Percentiles rank a stretch among this genome's conserved stretches.
These are phyloP conservation scores for Ceratobasidium sp. DNA, from an alignment of 1,284 basidiomycete species.

Conservation along the genomic window DNA sequence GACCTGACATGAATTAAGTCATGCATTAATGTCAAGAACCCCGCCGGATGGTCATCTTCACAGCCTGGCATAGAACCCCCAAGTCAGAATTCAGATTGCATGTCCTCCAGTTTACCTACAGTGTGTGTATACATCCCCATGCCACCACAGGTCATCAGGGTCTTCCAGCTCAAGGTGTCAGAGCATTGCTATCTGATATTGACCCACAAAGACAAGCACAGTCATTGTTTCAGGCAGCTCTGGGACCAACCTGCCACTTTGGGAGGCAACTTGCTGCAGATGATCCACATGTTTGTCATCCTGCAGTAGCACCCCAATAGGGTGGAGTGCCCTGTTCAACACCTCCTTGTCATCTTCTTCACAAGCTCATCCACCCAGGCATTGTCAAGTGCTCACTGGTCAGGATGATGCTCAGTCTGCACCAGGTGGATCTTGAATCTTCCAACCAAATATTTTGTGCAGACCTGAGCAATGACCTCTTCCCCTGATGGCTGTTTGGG, in stretches of 20 bases:
- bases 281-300: neutral
- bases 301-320: neutral
- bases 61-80: no score
- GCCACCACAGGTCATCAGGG: slow-evolving; percentile 2
- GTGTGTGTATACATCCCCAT: neutral
- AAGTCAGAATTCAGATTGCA: no score
- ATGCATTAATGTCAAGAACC: slow-evolving; percentile 24
- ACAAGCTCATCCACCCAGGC: slow-evolving; percentile 15
- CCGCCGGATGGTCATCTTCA: slow-evolving; percentile 5
- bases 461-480: neutral
- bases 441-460: neutral
- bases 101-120: neutral
- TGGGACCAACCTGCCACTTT: neutral
- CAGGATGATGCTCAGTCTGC: slow-evolving; percentile 6
- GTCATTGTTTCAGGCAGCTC: neutral
- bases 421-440: neutral
- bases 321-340: neutral
- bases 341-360: neutral
- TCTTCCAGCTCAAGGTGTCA: neutral
- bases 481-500: neutral
- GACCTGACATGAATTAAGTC: slow-evolving; percentile 10
- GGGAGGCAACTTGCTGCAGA: neutral
- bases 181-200: slow-evolving; percentile 12
- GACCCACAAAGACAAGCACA: slow-evolving; percentile 8
- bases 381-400: slow-evolving; percentile 10